phyloP scores from a whole-genome alignment of 2,329 filamentous ascomycete species.

The Calonectria pteridis region DNA sequence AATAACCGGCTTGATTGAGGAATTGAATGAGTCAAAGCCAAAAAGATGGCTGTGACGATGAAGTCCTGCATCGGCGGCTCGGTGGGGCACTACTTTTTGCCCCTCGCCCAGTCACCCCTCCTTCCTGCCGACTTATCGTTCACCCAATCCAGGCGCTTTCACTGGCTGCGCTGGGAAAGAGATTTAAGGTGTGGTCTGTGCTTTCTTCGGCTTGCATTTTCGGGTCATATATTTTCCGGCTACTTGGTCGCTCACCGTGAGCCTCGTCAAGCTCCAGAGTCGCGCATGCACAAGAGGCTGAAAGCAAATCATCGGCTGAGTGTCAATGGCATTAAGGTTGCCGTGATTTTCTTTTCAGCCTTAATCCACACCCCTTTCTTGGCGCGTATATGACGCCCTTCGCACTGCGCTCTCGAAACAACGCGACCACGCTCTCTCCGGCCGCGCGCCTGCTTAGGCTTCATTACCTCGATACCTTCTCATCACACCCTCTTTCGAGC shows the following conservation, averaged over 20 bases:
- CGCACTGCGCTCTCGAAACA: not conserved
- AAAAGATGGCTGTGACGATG: constrained; percentile 44
- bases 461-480: not conserved
- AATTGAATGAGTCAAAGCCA: constrained; percentile 42
- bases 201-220: not conserved
- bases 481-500: constrained; percentile 6
- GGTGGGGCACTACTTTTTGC: constrained; percentile 46
- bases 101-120: constrained; percentile 40
- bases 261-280: constrained; percentile 18
- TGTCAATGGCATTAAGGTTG: constrained; percentile 10
- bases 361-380: not conserved
- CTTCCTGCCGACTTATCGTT: constrained; percentile 28
- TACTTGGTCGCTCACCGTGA: not conserved
- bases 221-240: constrained; percentile 42
- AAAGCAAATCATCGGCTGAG: constrained; percentile 1
- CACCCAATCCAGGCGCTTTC: constrained; percentile 33
- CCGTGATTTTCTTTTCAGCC: not conserved
- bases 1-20: constrained; percentile 15
- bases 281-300: not conserved
- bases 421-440: not conserved
- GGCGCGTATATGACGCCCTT: not conserved
- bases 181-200: constrained; percentile 54
- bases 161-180: constrained; percentile 24
- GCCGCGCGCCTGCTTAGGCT: not conserved
- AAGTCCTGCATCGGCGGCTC: constrained; percentile 45